Base-by-base conservation (phyloP, 2,329 filamentous ascomycete species). In the Calonectria hawksworthii region DNA sequence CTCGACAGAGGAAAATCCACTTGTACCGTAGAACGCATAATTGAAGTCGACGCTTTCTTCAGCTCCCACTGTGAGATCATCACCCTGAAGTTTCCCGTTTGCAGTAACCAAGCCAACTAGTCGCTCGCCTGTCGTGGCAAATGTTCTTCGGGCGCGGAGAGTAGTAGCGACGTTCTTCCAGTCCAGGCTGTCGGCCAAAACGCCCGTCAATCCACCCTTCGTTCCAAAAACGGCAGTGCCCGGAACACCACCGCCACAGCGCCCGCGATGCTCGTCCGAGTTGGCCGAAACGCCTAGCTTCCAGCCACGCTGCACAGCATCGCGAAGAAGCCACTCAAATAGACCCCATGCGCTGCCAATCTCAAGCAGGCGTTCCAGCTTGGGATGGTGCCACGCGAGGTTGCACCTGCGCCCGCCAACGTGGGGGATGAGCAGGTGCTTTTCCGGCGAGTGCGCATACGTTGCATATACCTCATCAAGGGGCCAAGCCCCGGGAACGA, bases 381-480 rank as follows among this genome's bases (percentile, higher is more conserved):
- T 73, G 4, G 83, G 84, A 64, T 85, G 83, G 68, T 85, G 83
- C 83, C 83, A 85, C 0, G 80, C 80, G 10, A 85, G 71, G 52
- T 84, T 85, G 66, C 82, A 84, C 21, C 84, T 56, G 11, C 83
- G 75, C 1, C 84, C 83, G 9, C 84, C 84, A 2, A 85, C 84
- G 41, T 85, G 84, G 0, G 84, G 84, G 68, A 85, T 85, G 21
- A 85, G 50, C 4, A 85, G 81, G 65, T 84, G 81, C 3, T 76
- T 74, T 21, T 83, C 82, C 0, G 82, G 76, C 0, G 80, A 74
- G 52, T 83, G 80, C 0, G 83, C 83, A 70, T 85, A 85, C 2
- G 84, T 85, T 26, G 83, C 83, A 67, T 85, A 85, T 0, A 85
- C 77, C 61, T 85, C 83, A 61, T 85, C 84, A 6, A 85, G 76